phyloP scores from a whole-genome alignment of 345 rosid genomes.

The Arabidopsis arenosa region DNA sequence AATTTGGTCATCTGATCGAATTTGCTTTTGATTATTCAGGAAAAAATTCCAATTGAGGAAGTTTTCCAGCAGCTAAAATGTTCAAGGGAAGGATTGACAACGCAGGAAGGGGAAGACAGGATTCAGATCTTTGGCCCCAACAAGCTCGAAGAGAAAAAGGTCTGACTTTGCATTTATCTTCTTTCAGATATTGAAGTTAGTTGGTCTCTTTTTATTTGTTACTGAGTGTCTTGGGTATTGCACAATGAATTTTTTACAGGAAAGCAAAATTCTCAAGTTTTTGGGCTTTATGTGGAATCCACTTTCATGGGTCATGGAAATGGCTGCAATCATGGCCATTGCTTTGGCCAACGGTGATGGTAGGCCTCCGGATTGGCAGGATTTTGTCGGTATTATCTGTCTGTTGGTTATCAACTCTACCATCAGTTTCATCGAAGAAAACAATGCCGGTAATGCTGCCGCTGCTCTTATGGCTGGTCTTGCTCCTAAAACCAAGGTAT shows the following conservation, averaged over 20 bases:
- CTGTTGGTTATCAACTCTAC: slow-evolving; percentile 84
- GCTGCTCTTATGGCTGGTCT: slow-evolving; percentile 98
- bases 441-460: slow-evolving; percentile 94
- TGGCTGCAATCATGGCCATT: slow-evolving; percentile 91
- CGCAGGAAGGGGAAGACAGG: slow-evolving; percentile 73
- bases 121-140: slow-evolving; percentile 89
- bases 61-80: slow-evolving; percentile 94
- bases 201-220: slow-evolving; percentile 1
- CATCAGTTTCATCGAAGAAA: slow-evolving; percentile 90
- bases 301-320: slow-evolving; percentile 92
- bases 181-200: neutral
- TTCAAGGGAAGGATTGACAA: slow-evolving; percentile 63
- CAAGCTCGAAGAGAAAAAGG: slow-evolving; percentile 96
- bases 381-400: slow-evolving; percentile 84
- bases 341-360: slow-evolving; percentile 76
- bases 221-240: neutral
- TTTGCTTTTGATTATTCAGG: slow-evolving; percentile 50
- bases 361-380: slow-evolving; percentile 94
- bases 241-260: slow-evolving; percentile 47
- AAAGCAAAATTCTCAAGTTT: slow-evolving; percentile 80
- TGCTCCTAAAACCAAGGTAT: slow-evolving; percentile 94
- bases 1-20: neutral
- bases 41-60: slow-evolving; percentile 83
- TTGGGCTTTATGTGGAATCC: slow-evolving; percentile 97
- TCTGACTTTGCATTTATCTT: slow-evolving; percentile 16